Evolutionary conservation across 1,284 basidiomycete species (phyloP).

Genomic region (Lentinula novae-zelandiae): DNA sequence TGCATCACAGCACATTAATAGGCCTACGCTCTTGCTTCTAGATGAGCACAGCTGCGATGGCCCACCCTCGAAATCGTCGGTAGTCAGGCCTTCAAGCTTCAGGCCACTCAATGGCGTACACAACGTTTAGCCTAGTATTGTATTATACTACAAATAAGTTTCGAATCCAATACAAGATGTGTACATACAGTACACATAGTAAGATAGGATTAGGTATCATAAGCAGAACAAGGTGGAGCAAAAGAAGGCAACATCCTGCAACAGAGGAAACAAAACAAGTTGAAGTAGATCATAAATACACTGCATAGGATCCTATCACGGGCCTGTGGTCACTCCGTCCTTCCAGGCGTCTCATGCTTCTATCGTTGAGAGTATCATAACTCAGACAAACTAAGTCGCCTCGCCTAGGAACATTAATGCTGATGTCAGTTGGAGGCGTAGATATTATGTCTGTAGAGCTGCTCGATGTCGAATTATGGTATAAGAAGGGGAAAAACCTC

Average conservation of each 20-base stretch:
- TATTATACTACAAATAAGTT: not conserved
- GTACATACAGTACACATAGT: not conserved
- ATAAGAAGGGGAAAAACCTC: slow-evolving; percentile 57
- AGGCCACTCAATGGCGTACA: no score
- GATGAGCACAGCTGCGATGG: no score
- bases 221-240: not conserved
- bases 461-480: slow-evolving; percentile 28
- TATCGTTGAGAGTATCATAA: slow-evolving; percentile 75
- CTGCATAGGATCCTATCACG: slow-evolving; percentile 64
- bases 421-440: slow-evolving; percentile 20
- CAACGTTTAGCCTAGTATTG: no score
- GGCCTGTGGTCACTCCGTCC: slow-evolving; percentile 80
- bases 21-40: no score
- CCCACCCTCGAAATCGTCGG: no score
- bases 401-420: slow-evolving; percentile 24
- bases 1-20: no score
- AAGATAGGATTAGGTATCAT: not conserved
- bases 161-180: not conserved
- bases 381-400: slow-evolving; percentile 68
- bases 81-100: no score
- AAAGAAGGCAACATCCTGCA: no score
- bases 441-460: slow-evolving; percentile 23
- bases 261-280: not conserved
- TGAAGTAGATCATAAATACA: not conserved
- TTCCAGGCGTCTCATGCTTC: slow-evolving; percentile 69